Evolutionary conservation across 805 yeast species (phyloP), one percentile per base, ranked within the genome.

Genomic region (Danielia reshetovae): DNA sequence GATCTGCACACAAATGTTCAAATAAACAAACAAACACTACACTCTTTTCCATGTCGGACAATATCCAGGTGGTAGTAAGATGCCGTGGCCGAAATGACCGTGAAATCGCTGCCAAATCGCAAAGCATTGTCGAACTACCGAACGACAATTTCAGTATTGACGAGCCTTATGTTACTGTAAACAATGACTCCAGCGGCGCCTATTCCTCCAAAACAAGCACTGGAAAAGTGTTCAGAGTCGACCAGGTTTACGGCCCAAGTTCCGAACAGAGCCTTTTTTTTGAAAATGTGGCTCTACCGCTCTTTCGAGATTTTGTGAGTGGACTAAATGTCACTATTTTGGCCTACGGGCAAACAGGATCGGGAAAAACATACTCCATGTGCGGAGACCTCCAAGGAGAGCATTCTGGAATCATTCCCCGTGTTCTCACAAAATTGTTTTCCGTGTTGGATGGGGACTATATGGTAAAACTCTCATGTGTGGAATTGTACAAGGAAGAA

Each of bases 401-500:
- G 18, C 37, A 64, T 29, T 59, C 81, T 5, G 93, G 94, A 5
- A 82, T 82, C 32, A 72, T 79, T 21, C 75, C 52, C 40, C 63
- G 80, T 24, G 64, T 72, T 5, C 49, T 76, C 29, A 49, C 55
- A 24, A 60, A 64, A 29, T 59, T 85, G 5, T 86, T 86, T 55
- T 62, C 65, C 18, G 55, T 55, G 7, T 53, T 84, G 33, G 39
- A 33, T 5, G 39, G 57, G 17, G 95, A 82, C 51, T 79, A 70
- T 52, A 52, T 82, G 21, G 87, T 84, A 13, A 81, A 80, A 52
- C 74, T 87, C 43, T 84, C 95, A 0, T 89, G 83, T 54, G 72
- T 87, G 35, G 97, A 88, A 55, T 63, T 88, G 13, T 89, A 88
- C 62, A 87, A 88, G 50, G 97, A 88, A 55, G 95, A 86, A 48